phyloP scores from a whole-genome alignment of 169 alveolate species.

The Plasmodium knowlesi region DNA sequence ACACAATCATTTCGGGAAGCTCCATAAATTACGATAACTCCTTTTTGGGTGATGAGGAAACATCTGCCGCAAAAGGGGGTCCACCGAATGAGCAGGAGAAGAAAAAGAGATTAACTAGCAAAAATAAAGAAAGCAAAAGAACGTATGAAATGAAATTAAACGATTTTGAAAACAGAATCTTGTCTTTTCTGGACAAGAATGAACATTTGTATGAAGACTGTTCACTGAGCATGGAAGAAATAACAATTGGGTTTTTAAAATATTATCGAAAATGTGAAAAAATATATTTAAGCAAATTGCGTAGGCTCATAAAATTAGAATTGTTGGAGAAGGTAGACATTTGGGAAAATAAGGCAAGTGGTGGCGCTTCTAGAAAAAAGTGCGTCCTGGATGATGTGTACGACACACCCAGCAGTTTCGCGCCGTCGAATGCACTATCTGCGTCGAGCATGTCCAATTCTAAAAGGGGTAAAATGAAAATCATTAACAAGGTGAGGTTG shows the following conservation, averaged over 20 bases:
- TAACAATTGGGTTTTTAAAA: constrained; percentile 38
- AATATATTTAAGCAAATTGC: constrained; percentile 14
- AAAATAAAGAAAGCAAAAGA: background rate
- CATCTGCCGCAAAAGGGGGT: background rate
- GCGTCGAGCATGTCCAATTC: background rate
- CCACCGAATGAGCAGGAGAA: background rate
- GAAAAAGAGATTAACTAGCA: background rate
- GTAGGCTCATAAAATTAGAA: constrained; percentile 22
- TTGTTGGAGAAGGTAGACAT: constrained; percentile 14
- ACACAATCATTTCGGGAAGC: constrained; percentile 1
- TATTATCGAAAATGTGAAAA: constrained; percentile 1
- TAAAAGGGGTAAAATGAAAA: constrained; percentile 12
- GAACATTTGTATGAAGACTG: constrained; percentile 29
- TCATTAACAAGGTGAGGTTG: constrained; percentile 28
- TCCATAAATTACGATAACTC: background rate
- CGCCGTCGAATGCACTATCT: background rate
- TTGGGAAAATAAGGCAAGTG: constrained; percentile 6
- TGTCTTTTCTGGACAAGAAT: constrained; percentile 3
- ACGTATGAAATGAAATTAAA: background rate
- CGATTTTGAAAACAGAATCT: constrained; percentile 22
- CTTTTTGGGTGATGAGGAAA: background rate
- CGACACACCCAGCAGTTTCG: background rate
- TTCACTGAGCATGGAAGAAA: constrained; percentile 62
- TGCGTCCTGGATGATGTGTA: background rate
- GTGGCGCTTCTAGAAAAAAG: background rate